phyloP scores from a whole-genome alignment of 192 early-diverging fungal species.

The Coemansia brasiliensis region DNA sequence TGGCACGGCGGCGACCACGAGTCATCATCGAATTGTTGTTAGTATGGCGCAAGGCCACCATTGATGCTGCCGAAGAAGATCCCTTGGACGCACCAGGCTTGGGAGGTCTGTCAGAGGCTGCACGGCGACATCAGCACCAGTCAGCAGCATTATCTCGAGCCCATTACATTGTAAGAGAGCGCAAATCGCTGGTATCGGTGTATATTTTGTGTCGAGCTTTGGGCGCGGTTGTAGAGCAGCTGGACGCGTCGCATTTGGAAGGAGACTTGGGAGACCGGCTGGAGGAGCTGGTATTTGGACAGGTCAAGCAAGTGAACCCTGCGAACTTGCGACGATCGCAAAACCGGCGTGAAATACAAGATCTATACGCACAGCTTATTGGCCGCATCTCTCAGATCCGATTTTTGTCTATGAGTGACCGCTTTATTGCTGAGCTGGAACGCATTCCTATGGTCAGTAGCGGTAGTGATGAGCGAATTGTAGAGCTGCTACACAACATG shows the following conservation, averaged over 20 bases:
- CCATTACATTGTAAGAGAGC: slow-evolving; percentile 42
- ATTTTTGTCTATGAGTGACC: slow-evolving; percentile 91
- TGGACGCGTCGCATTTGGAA: slow-evolving; percentile 70
- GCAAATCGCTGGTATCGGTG: slow-evolving; percentile 64
- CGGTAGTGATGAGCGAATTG: slow-evolving; percentile 76
- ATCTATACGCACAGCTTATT: slow-evolving; percentile 90
- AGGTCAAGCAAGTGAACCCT: slow-evolving; percentile 82
- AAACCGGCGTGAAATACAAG: slow-evolving; percentile 85
- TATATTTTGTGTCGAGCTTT: slow-evolving; percentile 88
- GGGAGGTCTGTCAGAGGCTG: slow-evolving; percentile 12
- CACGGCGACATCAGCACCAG: slow-evolving; percentile 47
- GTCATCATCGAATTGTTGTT: slow-evolving; percentile 79
- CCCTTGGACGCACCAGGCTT: slow-evolving; percentile 18
- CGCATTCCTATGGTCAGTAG: slow-evolving; percentile 62
- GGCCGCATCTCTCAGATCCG: slow-evolving; percentile 85
- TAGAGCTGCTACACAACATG: slow-evolving; percentile 86
- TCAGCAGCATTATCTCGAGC: slow-evolving; percentile 49
- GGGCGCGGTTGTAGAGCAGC: slow-evolving; percentile 77
- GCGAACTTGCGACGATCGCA: slow-evolving; percentile 67
- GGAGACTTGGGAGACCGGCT: slow-evolving; percentile 82
- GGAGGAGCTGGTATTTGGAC: slow-evolving; percentile 92
- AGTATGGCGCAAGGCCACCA: slow-evolving; percentile 73
- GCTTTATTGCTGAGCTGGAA: slow-evolving; percentile 88
- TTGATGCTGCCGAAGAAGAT: slow-evolving; percentile 44
- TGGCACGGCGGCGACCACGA: slow-evolving; percentile 82